Conservation (phyloP, 1,139 yeast species). For the Kodamaea sp. region DNA sequence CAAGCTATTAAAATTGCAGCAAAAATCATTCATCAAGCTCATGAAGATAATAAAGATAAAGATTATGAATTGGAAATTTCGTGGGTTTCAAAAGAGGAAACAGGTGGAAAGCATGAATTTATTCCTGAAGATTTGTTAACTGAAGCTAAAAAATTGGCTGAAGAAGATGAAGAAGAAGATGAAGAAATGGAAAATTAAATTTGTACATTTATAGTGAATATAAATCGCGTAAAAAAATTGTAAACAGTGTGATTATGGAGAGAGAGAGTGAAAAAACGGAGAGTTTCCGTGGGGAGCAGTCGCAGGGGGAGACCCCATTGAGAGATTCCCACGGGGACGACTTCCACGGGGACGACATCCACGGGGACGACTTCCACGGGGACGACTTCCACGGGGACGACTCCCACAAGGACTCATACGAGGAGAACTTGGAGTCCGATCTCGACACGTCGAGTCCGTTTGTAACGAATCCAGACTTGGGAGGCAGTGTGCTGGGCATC, state of each 20-base stretch:
- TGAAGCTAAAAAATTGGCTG: slow-evolving; percentile 81
- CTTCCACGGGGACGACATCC: too few relatives aligned
- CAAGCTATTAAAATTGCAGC: slow-evolving; percentile 95
- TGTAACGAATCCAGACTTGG: slow-evolving; percentile 26
- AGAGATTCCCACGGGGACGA: too few relatives aligned
- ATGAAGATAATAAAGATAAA: slow-evolving; percentile 96
- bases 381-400: too few relatives aligned
- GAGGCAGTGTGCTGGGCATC: too few relatives aligned
- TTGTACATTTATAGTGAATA: not conserved
- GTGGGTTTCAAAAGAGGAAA: slow-evolving; percentile 73
- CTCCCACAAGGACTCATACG: not conserved
- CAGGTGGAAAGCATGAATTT: slow-evolving; percentile 75
- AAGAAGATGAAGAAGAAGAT: slow-evolving; percentile 76
- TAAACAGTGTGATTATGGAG: slow-evolving; percentile 3
- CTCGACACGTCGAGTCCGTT: slow-evolving; percentile 28
- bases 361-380: too few relatives aligned
- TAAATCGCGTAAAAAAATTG: not conserved
- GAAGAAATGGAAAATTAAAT: slow-evolving; percentile 30
- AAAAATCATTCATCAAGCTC: slow-evolving; percentile 86
- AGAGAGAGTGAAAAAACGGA: slow-evolving; percentile 1
- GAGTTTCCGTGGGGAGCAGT: too few relatives aligned
- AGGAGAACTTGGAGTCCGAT: slow-evolving; percentile 3
- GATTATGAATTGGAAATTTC: slow-evolving; percentile 93
- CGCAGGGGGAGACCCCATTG: too few relatives aligned
- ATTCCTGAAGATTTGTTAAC: slow-evolving; percentile 75